phyloP scores from a whole-genome alignment of 352 stramenopile species.

The Globisporangium canariense region DNA sequence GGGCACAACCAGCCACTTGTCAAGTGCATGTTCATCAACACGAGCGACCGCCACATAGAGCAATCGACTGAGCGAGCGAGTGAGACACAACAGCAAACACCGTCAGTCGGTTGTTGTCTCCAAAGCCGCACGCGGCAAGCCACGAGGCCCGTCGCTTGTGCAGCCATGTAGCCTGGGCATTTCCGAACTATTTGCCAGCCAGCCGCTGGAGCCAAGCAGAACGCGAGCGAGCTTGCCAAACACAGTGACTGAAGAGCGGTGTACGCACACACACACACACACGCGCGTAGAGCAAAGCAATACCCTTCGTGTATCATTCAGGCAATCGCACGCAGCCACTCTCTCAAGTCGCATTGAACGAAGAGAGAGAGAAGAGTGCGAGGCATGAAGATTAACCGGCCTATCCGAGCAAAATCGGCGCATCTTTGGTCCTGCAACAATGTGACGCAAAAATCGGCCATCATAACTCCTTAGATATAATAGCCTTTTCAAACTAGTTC shows the following conservation, averaged over 20 bases:
- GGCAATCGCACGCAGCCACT: no score
- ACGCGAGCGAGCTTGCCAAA: no score
- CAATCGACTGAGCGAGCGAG: background rate
- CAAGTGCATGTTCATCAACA: background rate
- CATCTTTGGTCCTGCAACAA: slow-evolving; percentile 9
- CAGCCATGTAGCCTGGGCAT: background rate
- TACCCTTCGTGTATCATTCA: no score
- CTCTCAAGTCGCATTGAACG: no score
- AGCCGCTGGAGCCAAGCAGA: no score
- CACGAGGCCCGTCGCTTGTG: background rate
- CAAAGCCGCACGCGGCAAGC: background rate
- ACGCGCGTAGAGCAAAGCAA: no score
- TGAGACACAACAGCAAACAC: background rate
- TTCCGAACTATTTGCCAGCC: no score
- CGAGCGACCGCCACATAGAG: background rate
- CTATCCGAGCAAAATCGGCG: background rate
- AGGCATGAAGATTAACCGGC: slow-evolving; percentile 1
- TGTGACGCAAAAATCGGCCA: slow-evolving; percentile 7
- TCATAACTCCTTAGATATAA: background rate
- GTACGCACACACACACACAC: no score
- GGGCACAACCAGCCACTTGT: background rate
- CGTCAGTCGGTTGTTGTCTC: background rate
- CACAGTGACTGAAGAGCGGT: no score
- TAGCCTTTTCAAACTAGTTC: background rate
- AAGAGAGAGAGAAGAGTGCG: background rate